Percentiles rank a stretch among this genome's conserved stretches.
phyloP scores from a whole-genome alignment of 352 stramenopile species.

The Phytophthora fragariae region DNA sequence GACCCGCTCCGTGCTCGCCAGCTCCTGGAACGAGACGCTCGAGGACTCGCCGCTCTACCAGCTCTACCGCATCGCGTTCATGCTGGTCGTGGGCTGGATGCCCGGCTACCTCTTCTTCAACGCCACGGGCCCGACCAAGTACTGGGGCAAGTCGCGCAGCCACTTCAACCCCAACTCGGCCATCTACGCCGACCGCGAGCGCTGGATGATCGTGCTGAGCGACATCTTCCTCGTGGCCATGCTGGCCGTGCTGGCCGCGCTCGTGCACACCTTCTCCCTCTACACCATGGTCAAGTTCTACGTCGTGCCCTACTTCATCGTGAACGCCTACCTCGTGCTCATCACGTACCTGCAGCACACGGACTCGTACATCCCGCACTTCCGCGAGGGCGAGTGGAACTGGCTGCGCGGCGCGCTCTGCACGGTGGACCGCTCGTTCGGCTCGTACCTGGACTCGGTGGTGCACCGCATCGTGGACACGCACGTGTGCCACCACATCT shows the following conservation, averaged over 20 bases:
- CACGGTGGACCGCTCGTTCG: constrained; percentile 98
- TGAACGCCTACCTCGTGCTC: constrained; percentile 97
- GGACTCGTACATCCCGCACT: constrained; percentile 98
- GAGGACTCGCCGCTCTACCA: constrained; percentile 96
- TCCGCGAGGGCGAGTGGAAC: constrained; percentile 94
- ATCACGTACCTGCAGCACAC: constrained; percentile 99
- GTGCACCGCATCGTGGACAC: constrained; percentile 98
- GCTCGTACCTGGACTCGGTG: constrained; percentile 95
- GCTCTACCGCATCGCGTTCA: constrained; percentile 94
- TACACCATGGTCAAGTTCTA: constrained; percentile 94
- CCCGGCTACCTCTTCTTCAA: constrained; percentile 98
- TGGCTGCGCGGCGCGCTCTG: constrained; percentile 97
- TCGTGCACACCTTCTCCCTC: constrained; percentile 24
- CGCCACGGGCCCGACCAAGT: constrained; percentile 92
- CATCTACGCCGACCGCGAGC: constrained; percentile 31
- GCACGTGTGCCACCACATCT: constrained; percentile 98
- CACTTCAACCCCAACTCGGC: constrained; percentile 96
- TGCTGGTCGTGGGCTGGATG: constrained; percentile 96
- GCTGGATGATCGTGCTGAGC: no score
- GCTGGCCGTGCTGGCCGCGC: no score
- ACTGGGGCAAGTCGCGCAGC: constrained; percentile 85
- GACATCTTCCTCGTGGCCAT: no score
- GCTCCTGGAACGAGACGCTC: constrained; percentile 76
- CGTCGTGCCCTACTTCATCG: constrained; percentile 95
- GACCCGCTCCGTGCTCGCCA: constrained; percentile 70